These are phyloP conservation scores for Casuarina cunninghamiana DNA, from an alignment of 306 rosid species.

Conservation along the genomic window DNA sequence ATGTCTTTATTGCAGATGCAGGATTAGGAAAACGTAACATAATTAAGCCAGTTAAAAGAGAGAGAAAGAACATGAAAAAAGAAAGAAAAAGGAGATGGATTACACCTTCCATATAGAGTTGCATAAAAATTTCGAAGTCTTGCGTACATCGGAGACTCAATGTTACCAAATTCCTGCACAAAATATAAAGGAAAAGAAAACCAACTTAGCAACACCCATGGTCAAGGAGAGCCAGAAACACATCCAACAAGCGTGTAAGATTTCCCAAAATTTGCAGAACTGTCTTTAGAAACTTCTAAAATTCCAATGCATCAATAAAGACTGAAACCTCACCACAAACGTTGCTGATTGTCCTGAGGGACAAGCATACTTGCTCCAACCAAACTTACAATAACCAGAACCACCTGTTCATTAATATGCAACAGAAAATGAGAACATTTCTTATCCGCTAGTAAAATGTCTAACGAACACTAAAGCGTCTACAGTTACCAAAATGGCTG, in stretches of 20 bases:
- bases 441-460: not conserved
- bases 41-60: not conserved
- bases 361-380: conserved; percentile 67
- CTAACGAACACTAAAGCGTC: not conserved
- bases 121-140: conserved; percentile 69
- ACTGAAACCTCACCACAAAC: conserved; percentile 59
- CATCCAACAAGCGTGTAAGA: not conserved
- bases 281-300: not conserved
- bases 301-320: not conserved
- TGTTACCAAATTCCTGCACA: conserved; percentile 87
- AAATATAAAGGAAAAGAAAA: conserved; percentile 13
- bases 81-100: conserved; percentile 9
- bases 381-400: conserved; percentile 95
- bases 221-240: not conserved
- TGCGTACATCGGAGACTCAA: conserved; percentile 84
- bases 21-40: not conserved
- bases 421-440: conserved; percentile 7
- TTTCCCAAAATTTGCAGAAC: not conserved
- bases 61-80: conserved; percentile 7
- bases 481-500: not conserved
- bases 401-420: conserved; percentile 56
- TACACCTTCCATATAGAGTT: conserved; percentile 75
- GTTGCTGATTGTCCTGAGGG: conserved; percentile 80
- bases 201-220: not conserved
- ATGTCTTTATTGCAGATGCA: not conserved